These are phyloP conservation scores for Leishmania mexicana DNA, from an alignment of 208 protist species.

Conservation along the genomic window DNA sequence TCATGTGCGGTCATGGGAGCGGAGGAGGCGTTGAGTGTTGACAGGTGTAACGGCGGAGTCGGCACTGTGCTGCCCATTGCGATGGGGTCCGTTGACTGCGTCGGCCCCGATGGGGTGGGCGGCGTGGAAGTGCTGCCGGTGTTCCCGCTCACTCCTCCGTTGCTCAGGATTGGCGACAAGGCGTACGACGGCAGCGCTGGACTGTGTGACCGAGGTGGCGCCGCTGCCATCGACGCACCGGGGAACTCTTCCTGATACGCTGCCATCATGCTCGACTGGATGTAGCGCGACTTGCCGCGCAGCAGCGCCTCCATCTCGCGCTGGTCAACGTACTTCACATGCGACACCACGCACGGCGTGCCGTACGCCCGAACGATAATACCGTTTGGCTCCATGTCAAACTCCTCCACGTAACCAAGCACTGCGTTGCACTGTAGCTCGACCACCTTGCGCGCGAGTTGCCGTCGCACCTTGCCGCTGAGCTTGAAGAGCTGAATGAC, in stretches of 20 bases:
- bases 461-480: conserved; percentile 89
- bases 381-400: conserved; percentile 89
- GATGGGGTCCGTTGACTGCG: neutral
- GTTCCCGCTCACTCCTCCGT: neutral
- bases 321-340: conserved; percentile 66
- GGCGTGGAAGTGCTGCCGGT: neutral
- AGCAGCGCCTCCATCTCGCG: conserved; percentile 28
- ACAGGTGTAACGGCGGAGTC: neutral
- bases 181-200: neutral
- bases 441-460: conserved; percentile 89
- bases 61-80: conserved; percentile 3
- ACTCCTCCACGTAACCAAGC: conserved; percentile 88
- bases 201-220: neutral
- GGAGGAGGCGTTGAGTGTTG: neutral
- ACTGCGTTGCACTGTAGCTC: conserved; percentile 91
- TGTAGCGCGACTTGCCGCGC: conserved; percentile 19
- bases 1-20: neutral
- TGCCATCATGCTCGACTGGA: conserved; percentile 16
- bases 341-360: conserved; percentile 87
- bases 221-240: neutral
- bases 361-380: conserved; percentile 92
- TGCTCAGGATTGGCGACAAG: neutral
- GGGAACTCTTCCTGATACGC: conserved; percentile 12
- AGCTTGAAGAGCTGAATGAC: conserved; percentile 90
- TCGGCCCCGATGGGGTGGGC: neutral